These are phyloP conservation scores for Collybia mongolica DNA, from an alignment of 768 basidiomycete species.

Conservation along the genomic window DNA sequence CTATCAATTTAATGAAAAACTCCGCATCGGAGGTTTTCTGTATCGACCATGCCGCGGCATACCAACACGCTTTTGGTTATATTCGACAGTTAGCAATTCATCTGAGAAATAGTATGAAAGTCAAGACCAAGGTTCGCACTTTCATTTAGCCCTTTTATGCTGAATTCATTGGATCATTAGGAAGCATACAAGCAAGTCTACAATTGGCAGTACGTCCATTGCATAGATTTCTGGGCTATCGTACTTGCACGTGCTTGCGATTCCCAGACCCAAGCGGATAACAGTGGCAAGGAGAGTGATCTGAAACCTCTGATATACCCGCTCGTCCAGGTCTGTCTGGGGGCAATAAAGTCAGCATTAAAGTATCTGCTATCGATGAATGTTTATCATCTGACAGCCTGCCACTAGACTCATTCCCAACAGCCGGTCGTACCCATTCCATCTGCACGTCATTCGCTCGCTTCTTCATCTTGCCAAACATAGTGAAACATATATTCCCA, in stretches of 20 bases:
- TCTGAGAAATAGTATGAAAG: constrained; percentile 88
- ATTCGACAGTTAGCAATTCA: constrained; percentile 94
- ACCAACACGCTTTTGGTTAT: constrained; percentile 95
- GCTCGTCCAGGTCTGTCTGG: constrained; percentile 90
- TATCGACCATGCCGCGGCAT: constrained; percentile 68
- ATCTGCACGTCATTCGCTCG: constrained; percentile 88
- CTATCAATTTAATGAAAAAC: constrained; percentile 97
- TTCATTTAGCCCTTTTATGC: constrained; percentile 6
- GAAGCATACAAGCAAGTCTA: constrained; percentile 94
- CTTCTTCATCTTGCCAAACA: constrained; percentile 83
- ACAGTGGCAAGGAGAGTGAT: constrained; percentile 65
- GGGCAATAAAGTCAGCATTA: constrained; percentile 75
- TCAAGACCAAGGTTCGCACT: constrained; percentile 69
- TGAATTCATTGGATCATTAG: constrained; percentile 32
- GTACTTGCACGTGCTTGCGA: constrained; percentile 85
- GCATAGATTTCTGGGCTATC: constrained; percentile 93
- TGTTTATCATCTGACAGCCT: constrained; percentile 14
- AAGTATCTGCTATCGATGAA: constrained; percentile 24
- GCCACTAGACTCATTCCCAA: constrained; percentile 78
- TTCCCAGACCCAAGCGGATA: constrained; percentile 47
- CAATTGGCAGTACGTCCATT: constrained; percentile 98
- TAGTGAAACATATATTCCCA: constrained; percentile 83
- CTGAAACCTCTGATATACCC: constrained; percentile 92
- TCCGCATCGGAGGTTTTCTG: constrained; percentile 92
- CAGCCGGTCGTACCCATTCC: constrained; percentile 90